Percentiles rank a stretch among this genome's conserved stretches.
phyloP scores from a whole-genome alignment of 139 green algal species.

The Chlorella sp. region DNA sequence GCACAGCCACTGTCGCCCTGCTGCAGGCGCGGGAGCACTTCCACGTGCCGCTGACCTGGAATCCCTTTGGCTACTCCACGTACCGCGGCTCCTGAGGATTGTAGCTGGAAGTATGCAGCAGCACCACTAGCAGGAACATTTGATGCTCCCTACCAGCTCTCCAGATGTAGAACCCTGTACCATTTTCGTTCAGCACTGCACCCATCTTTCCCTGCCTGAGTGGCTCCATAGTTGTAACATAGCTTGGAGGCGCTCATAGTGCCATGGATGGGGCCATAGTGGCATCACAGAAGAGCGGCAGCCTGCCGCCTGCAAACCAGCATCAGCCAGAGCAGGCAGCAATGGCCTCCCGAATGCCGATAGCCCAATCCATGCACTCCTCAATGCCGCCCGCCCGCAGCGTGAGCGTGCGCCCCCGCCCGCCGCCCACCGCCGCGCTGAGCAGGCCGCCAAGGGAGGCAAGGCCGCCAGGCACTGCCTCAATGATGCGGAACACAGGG shows the following conservation, averaged over 20 bases:
- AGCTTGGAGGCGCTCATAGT: too few species aligned
- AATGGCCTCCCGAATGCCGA: slow-evolving; percentile 25
- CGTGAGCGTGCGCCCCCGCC: slow-evolving; percentile 40
- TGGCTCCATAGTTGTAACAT: too few species aligned
- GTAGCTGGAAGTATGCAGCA: too few species aligned
- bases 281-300: too few species aligned
- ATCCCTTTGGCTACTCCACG: slow-evolving; percentile 94
- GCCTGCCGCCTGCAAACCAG: too few species aligned
- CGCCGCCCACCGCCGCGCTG: not conserved
- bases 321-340: slow-evolving; percentile 1
- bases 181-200: too few species aligned
- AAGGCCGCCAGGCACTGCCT: slow-evolving; percentile 43
- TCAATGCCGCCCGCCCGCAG: slow-evolving; percentile 49
- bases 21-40: slow-evolving; percentile 80
- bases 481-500: slow-evolving; percentile 68
- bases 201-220: too few species aligned
- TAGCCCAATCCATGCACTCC: slow-evolving; percentile 45
- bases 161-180: too few species aligned
- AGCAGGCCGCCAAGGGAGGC: slow-evolving; percentile 42
- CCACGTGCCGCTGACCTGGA: slow-evolving; percentile 95
- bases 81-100: slow-evolving; percentile 89
- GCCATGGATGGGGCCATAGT: too few species aligned
- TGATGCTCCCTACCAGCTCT: too few species aligned
- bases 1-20: too few species aligned
- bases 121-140: too few species aligned